Evolutionary conservation across 139 green algal genomes (phyloP).

Genomic region (Spirogloea muscicola): DNA sequence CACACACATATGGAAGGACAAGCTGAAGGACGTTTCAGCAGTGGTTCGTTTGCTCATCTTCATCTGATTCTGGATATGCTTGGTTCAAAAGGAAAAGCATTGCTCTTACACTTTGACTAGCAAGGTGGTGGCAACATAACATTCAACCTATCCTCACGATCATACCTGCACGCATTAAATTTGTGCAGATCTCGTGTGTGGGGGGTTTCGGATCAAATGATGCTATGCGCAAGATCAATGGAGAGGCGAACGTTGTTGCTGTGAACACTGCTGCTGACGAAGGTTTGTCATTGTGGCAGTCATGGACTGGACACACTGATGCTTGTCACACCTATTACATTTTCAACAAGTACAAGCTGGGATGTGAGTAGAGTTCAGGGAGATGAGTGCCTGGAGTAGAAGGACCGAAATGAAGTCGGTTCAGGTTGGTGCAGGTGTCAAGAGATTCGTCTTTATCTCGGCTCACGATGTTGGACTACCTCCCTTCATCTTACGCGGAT

Average conservation of each 20-base stretch:
- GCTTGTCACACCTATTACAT: neutral
- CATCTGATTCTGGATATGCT: no score
- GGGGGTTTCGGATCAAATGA: slow-evolving; percentile 44
- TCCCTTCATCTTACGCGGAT: slow-evolving; percentile 42
- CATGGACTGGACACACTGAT: neutral
- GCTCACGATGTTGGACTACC: slow-evolving; percentile 48
- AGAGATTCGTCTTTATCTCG: slow-evolving; percentile 53
- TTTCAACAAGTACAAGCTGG: neutral
- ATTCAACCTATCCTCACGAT: no score
- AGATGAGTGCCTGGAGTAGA: neutral
- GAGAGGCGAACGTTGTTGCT: slow-evolving; percentile 45
- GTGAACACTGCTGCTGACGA: slow-evolving; percentile 32
- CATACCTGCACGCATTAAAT: no score
- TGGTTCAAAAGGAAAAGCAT: no score
- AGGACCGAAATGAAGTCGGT: no score
- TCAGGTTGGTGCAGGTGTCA: slow-evolving; percentile 34
- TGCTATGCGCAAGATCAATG: slow-evolving; percentile 38
- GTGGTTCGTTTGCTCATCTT: no score
- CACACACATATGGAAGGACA: neutral
- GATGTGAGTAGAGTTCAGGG: neutral
- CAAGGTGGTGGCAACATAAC: no score
- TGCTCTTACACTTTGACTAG: no score
- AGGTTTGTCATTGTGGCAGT: no score
- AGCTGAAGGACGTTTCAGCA: neutral
- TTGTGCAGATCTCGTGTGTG: slow-evolving; percentile 37